Evolutionary conservation across 768 basidiomycete species (phyloP).

Genomic region (Leucocoprinus birnbaumii): DNA sequence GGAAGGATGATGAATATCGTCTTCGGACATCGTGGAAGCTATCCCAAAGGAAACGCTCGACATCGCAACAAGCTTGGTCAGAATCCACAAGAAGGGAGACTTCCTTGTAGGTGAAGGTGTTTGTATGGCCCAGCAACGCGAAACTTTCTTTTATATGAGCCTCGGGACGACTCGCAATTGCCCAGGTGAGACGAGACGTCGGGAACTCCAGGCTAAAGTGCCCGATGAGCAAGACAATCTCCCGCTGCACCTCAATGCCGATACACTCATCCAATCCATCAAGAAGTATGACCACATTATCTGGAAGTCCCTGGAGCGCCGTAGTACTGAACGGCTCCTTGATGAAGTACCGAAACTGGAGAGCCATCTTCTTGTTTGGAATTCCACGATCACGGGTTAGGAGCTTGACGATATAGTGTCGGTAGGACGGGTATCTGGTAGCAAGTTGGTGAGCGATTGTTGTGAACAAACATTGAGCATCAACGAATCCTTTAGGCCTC

Average conservation of each 20-base stretch:
- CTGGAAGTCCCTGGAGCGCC: not conserved
- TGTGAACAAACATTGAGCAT: slow-evolving; percentile 12
- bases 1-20: not conserved
- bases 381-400: slow-evolving; percentile 8
- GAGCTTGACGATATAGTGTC: slow-evolving; percentile 3
- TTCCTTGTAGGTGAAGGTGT: not conserved
- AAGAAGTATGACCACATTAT: slow-evolving; percentile 12
- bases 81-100: slow-evolving; percentile 10
- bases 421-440: not conserved
- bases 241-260: slow-evolving; percentile 10
- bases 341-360: slow-evolving; percentile 15
- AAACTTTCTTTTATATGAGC: slow-evolving; percentile 16
- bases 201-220: not conserved
- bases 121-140: not conserved
- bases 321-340: slow-evolving; percentile 6
- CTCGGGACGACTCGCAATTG: slow-evolving; percentile 26
- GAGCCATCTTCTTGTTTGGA: slow-evolving; percentile 1
- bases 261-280: slow-evolving; percentile 27
- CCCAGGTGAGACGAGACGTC: slow-evolving; percentile 17
- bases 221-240: slow-evolving; percentile 15
- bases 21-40: slow-evolving; percentile 13
- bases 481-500: too few species aligned
- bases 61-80: slow-evolving; percentile 15
- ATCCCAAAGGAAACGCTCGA: slow-evolving; percentile 14
- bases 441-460: slow-evolving; percentile 21